Percentiles rank a stretch among this genome's conserved stretches.
These are phyloP conservation scores for Kuraishia cidri DNA, from an alignment of 805 yeast genomes.

Conservation along the genomic window DNA sequence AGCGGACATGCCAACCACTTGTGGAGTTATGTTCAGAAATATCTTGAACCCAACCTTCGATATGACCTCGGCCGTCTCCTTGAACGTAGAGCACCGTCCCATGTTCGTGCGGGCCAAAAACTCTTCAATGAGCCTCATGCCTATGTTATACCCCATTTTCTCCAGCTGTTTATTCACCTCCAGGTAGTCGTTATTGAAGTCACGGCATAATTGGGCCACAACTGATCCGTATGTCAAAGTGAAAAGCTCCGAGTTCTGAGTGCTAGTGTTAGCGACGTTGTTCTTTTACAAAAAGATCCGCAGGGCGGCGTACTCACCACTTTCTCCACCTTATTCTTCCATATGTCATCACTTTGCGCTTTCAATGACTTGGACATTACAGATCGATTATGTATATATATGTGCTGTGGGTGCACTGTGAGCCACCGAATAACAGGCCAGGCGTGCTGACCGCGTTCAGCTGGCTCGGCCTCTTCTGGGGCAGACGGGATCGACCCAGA, in stretches of 20 bases:
- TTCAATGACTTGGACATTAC: constrained; percentile 29
- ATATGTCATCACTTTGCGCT: constrained; percentile 74
- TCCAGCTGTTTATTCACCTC: constrained; percentile 81
- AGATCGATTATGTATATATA: too few relatives aligned
- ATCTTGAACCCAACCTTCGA: constrained; percentile 85
- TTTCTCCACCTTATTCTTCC: constrained; percentile 85
- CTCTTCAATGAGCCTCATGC: constrained; percentile 85
- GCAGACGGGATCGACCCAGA: too few relatives aligned
- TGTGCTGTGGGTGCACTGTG: too few relatives aligned
- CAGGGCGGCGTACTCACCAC: constrained; percentile 39
- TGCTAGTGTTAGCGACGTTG: too few relatives aligned
- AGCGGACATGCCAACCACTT: constrained; percentile 62
- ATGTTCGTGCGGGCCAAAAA: constrained; percentile 83
- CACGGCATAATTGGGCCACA: constrained; percentile 85
- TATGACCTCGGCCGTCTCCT: constrained; percentile 82
- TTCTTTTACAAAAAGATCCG: too few relatives aligned
- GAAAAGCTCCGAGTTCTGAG: constrained; percentile 79
- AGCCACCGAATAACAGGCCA: too few relatives aligned
- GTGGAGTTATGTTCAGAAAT: constrained; percentile 77
- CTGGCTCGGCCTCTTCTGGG: too few relatives aligned
- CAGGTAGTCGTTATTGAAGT: constrained; percentile 62
- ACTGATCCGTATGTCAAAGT: constrained; percentile 93
- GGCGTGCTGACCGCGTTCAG: too few relatives aligned
- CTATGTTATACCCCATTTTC: constrained; percentile 93
- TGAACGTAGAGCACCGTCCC: constrained; percentile 70